Evolutionary conservation across 2,329 filamentous ascomycete genomes (phyloP), one percentile per base, ranked within the genome.

Genomic region (Pseudogymnoascus sp.): DNA sequence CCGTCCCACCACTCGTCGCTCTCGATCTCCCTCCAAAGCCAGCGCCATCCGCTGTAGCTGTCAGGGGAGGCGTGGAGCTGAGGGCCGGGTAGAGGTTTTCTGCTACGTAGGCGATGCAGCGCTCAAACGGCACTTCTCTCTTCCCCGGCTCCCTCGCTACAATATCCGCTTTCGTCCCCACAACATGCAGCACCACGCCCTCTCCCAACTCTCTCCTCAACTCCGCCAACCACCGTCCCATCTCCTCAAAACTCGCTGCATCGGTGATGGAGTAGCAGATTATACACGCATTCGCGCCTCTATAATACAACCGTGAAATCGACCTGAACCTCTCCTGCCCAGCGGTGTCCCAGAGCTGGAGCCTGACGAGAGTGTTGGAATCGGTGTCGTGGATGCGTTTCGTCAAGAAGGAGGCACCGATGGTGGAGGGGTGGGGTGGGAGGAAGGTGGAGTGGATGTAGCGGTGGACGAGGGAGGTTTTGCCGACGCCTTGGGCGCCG

Each of bases 281-380:
- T 66, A 97, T 91, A 72, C 91, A 95, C 65, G 93, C 93, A 74
- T 96, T 93, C 67, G 93, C 93, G 74, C 93, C 93, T 73, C 93
- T 89, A 78, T 99, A 99, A 81, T 98, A 98, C 63, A 99, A 85
- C 64, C 93, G 89, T 8, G 92, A 96, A 72, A 99, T 98, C 67
- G 90, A 93, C 71, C 93, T 87, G 76, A 98, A 99, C 64, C 93
- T 87, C 79, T 99, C 93, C 74, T 99, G 93, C 66, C 93, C 93
- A 64, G 93, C 86, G 81, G 93, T 97, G 74, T 97, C 93, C 93
- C 93, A 97, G 69, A 97, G 96, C 74, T 97, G 93, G 39, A 97
- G 81, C n/a, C 93, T 86, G 37, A 97, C 92, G 23, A 90, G 82
- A 1, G 92, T 95, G 71, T 93, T 90, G 21, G 89, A 90, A 74